Conservation (phyloP, 2,329 filamentous ascomycete species). For the Trichoderma sp. region DNA sequence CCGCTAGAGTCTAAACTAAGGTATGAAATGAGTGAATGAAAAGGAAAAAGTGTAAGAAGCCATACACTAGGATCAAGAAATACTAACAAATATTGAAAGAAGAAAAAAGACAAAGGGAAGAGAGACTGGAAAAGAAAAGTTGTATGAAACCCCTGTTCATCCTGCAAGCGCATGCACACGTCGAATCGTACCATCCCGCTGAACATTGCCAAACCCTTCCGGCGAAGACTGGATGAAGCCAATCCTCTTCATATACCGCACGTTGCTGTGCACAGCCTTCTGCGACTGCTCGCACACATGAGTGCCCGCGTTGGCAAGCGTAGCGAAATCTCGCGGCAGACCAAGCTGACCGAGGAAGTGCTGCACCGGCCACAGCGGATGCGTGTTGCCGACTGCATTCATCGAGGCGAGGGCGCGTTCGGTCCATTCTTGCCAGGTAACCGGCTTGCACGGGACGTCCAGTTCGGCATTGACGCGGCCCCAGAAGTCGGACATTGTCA, state of each 20-base stretch:
- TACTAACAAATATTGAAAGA: neutral
- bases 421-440: constrained; percentile 30
- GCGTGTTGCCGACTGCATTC: constrained; percentile 27
- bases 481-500: constrained; percentile 32
- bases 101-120: no score
- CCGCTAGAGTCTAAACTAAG: neutral
- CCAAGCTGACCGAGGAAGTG: constrained; percentile 32
- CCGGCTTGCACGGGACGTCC: constrained; percentile 23
- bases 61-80: neutral
- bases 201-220: constrained; percentile 9
- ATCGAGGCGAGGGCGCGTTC: constrained; percentile 24
- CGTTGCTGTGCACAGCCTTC: constrained; percentile 26
- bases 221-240: constrained; percentile 45
- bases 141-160: neutral
- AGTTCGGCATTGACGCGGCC: constrained; percentile 30
- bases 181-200: constrained; percentile 12
- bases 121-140: neutral
- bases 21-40: neutral
- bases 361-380: constrained; percentile 36
- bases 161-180: constrained; percentile 3
- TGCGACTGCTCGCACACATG: constrained; percentile 10
- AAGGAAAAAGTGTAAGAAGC: neutral
- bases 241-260: constrained; percentile 28
- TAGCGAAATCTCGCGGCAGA: neutral
- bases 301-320: neutral